phyloP scores from a whole-genome alignment of 495 filamentous ascomycete genomes.

The Penicillium goetzii region DNA sequence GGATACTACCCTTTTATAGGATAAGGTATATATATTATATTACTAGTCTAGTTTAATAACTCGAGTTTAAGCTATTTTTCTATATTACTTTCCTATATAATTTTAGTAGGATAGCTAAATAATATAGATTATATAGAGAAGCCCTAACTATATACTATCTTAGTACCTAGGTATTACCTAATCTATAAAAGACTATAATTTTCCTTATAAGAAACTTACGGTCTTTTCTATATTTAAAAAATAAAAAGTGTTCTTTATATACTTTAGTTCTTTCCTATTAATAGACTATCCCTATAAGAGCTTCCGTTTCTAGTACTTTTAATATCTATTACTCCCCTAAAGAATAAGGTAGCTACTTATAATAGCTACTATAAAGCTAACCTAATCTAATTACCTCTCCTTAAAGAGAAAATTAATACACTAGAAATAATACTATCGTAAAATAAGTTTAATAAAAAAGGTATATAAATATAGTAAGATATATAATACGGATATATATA shows the following conservation, averaged over 20 bases:
- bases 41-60: background rate
- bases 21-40: background rate
- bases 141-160: background rate
- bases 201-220: background rate
- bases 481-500: slow-evolving; percentile 24
- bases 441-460: slow-evolving; percentile 8
- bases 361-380: slow-evolving; percentile 12
- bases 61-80: background rate
- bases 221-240: slow-evolving; percentile 1
- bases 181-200: background rate
- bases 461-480: slow-evolving; percentile 14
- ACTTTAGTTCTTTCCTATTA: background rate
- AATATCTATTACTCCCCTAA: background rate
- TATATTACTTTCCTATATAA: background rate
- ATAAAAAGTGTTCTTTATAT: background rate
- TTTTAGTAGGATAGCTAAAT: background rate
- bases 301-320: background rate
- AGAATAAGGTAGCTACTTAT: background rate
- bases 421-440: slow-evolving; percentile 12
- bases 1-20: slow-evolving; percentile 2
- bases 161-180: background rate
- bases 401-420: slow-evolving; percentile 10
- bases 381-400: slow-evolving; percentile 1
- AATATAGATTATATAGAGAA: background rate
- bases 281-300: slow-evolving; percentile 2